Evolutionary conservation across 2,329 filamentous ascomycete genomes (phyloP).

Genomic region (Pseudogymnoascus sp.): DNA sequence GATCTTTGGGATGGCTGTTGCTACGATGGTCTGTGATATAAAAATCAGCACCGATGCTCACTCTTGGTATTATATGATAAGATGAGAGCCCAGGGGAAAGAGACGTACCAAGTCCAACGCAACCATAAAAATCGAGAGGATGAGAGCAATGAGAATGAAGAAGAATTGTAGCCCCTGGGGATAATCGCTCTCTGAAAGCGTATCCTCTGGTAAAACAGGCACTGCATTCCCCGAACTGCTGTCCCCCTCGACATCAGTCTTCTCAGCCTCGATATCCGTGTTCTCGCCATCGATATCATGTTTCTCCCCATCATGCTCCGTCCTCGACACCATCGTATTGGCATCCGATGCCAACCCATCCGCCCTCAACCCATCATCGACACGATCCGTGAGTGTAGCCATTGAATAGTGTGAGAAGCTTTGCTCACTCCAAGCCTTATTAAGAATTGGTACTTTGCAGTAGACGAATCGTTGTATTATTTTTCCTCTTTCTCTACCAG

Average conservation of each 20-base stretch:
- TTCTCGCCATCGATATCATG: neutral
- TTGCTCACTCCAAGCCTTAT: too few species aligned
- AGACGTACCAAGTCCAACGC: conserved; percentile 31
- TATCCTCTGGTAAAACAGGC: neutral
- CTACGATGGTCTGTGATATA: conserved; percentile 38
- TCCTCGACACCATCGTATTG: neutral
- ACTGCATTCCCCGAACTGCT: neutral
- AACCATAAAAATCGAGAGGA: conserved; percentile 15
- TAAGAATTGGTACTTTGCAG: too few species aligned
- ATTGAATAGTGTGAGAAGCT: neutral
- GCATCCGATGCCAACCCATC: neutral
- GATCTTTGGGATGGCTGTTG: conserved; percentile 45
- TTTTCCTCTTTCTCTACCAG: too few species aligned
- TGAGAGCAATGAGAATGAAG: neutral
- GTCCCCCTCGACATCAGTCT: neutral
- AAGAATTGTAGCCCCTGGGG: neutral
- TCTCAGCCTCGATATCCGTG: neutral
- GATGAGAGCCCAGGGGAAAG: conserved; percentile 36
- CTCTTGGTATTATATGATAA: neutral
- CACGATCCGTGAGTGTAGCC: neutral
- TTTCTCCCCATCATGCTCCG: neutral
- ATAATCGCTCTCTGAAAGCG: neutral
- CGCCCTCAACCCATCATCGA: neutral
- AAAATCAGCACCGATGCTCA: neutral
- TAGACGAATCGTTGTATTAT: too few species aligned